These are phyloP conservation scores for Sporisorium reilianum DNA, from an alignment of 1,284 basidiomycete genomes.

Conservation along the genomic window DNA sequence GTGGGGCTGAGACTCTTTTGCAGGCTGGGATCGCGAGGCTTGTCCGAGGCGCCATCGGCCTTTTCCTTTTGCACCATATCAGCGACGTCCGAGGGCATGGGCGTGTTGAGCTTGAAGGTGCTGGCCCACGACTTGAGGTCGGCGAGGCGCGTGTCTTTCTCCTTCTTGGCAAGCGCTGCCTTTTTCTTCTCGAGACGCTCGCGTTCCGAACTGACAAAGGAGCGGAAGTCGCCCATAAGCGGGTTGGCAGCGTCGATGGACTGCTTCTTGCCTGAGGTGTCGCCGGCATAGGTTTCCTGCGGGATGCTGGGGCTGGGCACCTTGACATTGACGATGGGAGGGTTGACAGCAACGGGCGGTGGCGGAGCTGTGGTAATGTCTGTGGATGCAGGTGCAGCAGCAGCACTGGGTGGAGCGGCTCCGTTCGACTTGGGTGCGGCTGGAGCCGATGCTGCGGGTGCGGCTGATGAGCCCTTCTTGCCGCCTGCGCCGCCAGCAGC, in stretches of 20 bases:
- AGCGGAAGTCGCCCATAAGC: conserved; percentile 63
- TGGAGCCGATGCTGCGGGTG: conserved; percentile 22
- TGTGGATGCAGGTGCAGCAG: conserved; percentile 9
- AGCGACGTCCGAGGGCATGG: conserved; percentile 93
- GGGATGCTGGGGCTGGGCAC: conserved; percentile 48
- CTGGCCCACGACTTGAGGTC: conserved; percentile 92
- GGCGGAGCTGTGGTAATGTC: conserved; percentile 22
- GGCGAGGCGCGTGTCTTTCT: conserved; percentile 91
- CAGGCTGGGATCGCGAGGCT: conserved; percentile 58
- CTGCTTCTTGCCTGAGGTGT: conserved; percentile 31
- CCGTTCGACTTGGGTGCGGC: conserved; percentile 23
- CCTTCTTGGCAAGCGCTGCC: conserved; percentile 87
- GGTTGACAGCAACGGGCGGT: conserved; percentile 14
- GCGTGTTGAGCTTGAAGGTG: conserved; percentile 94
- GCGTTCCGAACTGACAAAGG: conserved; percentile 65
- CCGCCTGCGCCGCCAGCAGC: conserved; percentile 14
- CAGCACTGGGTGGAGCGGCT: conserved; percentile 35
- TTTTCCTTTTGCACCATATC: conserved; percentile 72
- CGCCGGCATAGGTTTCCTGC: conserved; percentile 21
- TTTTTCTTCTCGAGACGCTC: conserved; percentile 80
- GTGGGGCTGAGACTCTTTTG: conserved; percentile 61
- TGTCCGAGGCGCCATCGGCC: conserved; percentile 53
- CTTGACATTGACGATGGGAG: conserved; percentile 49
- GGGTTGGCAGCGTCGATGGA: conserved; percentile 44
- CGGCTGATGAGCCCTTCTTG: conserved; percentile 47